Percentiles rank a stretch among this genome's conserved stretches.
phyloP scores from a whole-genome alignment of 768 basidiomycete genomes.

The Hericium erinaceus region DNA sequence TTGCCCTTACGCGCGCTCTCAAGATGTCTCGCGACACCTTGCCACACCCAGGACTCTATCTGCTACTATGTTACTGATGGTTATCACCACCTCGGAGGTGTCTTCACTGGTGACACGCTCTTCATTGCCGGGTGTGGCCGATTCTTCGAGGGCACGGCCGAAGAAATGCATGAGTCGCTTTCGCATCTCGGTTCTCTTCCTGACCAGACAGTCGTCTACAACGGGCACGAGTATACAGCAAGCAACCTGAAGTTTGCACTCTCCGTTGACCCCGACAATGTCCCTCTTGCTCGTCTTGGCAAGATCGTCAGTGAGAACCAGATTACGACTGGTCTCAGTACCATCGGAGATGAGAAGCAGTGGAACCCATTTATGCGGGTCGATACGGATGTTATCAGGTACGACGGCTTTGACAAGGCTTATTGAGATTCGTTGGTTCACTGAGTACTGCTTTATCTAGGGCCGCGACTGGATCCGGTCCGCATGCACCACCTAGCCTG shows the following conservation, averaged over 20 bases:
- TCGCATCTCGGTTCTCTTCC: constrained; percentile 68
- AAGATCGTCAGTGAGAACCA: constrained; percentile 48
- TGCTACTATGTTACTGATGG: constrained; percentile 65
- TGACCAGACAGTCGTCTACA: constrained; percentile 70
- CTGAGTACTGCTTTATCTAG: constrained; percentile 26
- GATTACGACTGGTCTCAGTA: constrained; percentile 71
- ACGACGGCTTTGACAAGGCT: constrained; percentile 13
- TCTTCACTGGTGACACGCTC: constrained; percentile 94
- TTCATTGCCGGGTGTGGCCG: constrained; percentile 86
- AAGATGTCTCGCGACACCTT: constrained; percentile 81
- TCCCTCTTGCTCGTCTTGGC: constrained; percentile 48
- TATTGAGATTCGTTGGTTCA: background rate
- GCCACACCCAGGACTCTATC: constrained; percentile 95
- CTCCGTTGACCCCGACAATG: constrained; percentile 53
- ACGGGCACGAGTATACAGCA: constrained; percentile 88
- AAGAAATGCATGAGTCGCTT: constrained; percentile 73
- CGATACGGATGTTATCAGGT: constrained; percentile 53
- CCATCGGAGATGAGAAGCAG: constrained; percentile 86
- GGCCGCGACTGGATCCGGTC: constrained; percentile 33
- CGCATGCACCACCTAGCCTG: constrained; percentile 35
- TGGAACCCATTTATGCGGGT: constrained; percentile 96
- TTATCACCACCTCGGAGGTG: constrained; percentile 50
- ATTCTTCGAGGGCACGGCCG: constrained; percentile 83
- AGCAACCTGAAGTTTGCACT: constrained; percentile 66
- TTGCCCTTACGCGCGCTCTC: background rate